Conservation (phyloP, 1,139 yeast species). For the Saccharomycopsis hybrid region DNA sequence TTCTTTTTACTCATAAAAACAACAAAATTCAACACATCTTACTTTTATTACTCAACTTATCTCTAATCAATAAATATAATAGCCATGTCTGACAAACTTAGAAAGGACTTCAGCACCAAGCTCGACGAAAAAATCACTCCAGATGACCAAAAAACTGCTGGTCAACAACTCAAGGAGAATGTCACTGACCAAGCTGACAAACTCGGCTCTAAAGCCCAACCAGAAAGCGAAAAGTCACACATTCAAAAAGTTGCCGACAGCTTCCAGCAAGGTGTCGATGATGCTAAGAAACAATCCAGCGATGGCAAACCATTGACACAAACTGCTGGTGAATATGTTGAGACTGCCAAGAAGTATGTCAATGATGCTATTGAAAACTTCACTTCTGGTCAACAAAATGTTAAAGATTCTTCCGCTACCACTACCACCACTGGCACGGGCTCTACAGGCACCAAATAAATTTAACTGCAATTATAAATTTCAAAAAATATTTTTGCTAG, state of each 20-base stretch:
- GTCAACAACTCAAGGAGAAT: constrained; percentile 64
- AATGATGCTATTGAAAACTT: constrained; percentile 31
- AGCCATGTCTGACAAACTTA: constrained; percentile 66
- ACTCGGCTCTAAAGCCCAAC: constrained; percentile 50
- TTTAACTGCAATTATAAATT: too few relatives aligned
- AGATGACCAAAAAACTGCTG: constrained; percentile 57
- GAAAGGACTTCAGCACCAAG: constrained; percentile 71
- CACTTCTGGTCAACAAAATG: not conserved
- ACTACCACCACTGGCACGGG: not conserved
- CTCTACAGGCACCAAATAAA: not conserved
- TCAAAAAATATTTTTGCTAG: too few relatives aligned
- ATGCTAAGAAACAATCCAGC: constrained; percentile 32
- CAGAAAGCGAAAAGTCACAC: constrained; percentile 61
- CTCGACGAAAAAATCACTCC: constrained; percentile 64
- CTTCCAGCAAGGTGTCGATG: constrained; percentile 43
- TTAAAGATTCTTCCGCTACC: not conserved
- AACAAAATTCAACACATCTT: not conserved
- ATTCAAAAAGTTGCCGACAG: constrained; percentile 63
- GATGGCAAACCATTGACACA: constrained; percentile 35
- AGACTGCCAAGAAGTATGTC: constrained; percentile 54
- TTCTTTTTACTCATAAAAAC: not conserved
- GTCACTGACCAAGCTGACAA: constrained; percentile 63
- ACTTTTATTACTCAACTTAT: not conserved
- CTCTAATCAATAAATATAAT: not conserved
- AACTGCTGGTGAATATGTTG: constrained; percentile 55